A percentile compares a stretch with the other conserved stretches of the same genome.
phyloP scores from a whole-genome alignment of 768 basidiomycete species.

The Sporobolomyces phaffii region DNA sequence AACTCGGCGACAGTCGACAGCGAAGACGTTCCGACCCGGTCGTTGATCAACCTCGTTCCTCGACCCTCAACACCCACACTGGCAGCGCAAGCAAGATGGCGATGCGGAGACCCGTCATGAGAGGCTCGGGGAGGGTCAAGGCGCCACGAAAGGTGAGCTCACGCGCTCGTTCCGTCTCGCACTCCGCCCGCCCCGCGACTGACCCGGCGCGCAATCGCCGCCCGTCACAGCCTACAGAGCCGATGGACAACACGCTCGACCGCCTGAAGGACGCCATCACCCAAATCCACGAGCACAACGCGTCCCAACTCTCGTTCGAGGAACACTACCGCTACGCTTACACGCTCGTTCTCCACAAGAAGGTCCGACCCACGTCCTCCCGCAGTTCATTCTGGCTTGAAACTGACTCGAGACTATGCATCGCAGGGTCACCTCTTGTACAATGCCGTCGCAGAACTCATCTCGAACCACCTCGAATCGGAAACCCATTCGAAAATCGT shows the following conservation, averaged over 20 bases:
- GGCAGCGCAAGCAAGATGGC: too few species aligned
- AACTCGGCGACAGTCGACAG: too few species aligned
- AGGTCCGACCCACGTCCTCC: slow-evolving; percentile 7
- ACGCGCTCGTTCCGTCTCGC: background rate
- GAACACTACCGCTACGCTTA: slow-evolving; percentile 92
- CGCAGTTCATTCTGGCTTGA: background rate
- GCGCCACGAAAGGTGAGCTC: slow-evolving; percentile 27
- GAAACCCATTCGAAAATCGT: slow-evolving; percentile 70
- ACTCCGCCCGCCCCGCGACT: background rate
- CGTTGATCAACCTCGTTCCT: background rate
- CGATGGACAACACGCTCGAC: slow-evolving; percentile 77
- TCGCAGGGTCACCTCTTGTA: slow-evolving; percentile 80
- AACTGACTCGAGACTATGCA: background rate
- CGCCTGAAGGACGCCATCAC: slow-evolving; percentile 75
- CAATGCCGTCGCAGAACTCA: slow-evolving; percentile 69
- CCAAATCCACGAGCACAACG: slow-evolving; percentile 92
- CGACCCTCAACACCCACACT: too few species aligned
- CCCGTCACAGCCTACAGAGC: slow-evolving; percentile 30
- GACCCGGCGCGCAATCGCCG: too few species aligned
- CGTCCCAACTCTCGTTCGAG: slow-evolving; percentile 78
- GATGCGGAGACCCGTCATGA: slow-evolving; percentile 11
- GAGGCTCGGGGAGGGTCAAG: slow-evolving; percentile 22
- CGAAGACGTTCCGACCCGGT: too few species aligned
- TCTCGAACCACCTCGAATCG: slow-evolving; percentile 72
- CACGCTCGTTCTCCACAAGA: slow-evolving; percentile 81